These are phyloP conservation scores for Aspergillus candidus DNA, from an alignment of 2,329 filamentous ascomycete genomes.

Conservation along the genomic window DNA sequence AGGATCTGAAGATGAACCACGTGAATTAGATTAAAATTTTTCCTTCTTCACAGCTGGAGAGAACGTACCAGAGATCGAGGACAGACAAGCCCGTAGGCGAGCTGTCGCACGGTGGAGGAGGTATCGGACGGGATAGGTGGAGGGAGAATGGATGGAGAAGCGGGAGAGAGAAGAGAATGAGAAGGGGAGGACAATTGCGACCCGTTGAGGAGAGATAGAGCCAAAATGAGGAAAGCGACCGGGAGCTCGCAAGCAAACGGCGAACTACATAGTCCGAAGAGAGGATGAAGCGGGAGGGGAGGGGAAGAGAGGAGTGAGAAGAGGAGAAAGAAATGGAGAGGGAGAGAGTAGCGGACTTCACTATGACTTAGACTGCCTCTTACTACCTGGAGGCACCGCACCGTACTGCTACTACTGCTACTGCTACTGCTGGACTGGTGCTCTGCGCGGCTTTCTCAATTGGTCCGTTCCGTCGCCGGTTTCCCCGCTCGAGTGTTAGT, in stretches of 20 bases:
- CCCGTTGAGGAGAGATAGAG: conserved; percentile 5
- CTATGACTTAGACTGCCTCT: no score
- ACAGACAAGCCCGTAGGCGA: conserved; percentile 16
- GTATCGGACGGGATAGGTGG: conserved; percentile 14
- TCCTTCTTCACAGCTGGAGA: neutral
- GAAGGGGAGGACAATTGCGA: conserved; percentile 22
- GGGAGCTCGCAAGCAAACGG: conserved; percentile 27
- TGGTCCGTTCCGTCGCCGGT: no score
- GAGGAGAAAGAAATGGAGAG: conserved; percentile 21
- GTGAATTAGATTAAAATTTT: no score
- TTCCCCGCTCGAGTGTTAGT: no score
- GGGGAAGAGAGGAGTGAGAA: conserved; percentile 27
- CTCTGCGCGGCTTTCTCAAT: no score
- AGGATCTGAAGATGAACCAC: conserved; percentile 7
- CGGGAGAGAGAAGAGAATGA: conserved; percentile 4
- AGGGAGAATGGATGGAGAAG: conserved; percentile 10
- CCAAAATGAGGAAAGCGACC: conserved; percentile 21
- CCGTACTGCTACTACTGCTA: no score
- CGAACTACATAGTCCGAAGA: conserved; percentile 38
- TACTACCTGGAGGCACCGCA: no score
- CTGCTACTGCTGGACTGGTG: no score
- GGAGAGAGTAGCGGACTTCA: no score
- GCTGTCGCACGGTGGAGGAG: conserved; percentile 21
- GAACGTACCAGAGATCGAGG: conserved; percentile 3
- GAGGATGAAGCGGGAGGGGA: conserved; percentile 27